Evolutionary conservation across 1,284 basidiomycete genomes (phyloP).

Genomic region (Melampsora americana): DNA sequence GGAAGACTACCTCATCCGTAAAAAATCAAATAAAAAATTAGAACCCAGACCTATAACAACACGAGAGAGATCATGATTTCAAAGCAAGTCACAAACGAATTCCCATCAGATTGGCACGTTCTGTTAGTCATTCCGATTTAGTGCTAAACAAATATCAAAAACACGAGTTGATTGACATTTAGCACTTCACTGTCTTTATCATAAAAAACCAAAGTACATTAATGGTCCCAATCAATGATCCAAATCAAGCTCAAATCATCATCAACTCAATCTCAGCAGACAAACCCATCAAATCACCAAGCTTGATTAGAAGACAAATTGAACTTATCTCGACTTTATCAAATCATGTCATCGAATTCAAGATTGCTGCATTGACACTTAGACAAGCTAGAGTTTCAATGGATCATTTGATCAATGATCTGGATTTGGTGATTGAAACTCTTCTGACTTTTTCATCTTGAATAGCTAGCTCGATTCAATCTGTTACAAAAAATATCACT

Average conservation of each 20-base stretch:
- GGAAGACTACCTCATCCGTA: too few relatives aligned
- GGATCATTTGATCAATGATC: slow-evolving; percentile 62
- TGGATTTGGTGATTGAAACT: slow-evolving; percentile 58
- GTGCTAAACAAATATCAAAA: neutral
- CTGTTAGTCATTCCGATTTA: slow-evolving; percentile 4
- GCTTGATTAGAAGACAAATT: slow-evolving; percentile 5
- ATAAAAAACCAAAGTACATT: slow-evolving; percentile 4
- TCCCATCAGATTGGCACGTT: slow-evolving; percentile 24
- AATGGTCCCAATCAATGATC: slow-evolving; percentile 1
- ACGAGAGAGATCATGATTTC: too few relatives aligned
- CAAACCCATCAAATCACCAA: slow-evolving; percentile 33
- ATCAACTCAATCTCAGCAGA: slow-evolving; percentile 22
- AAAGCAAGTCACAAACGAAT: too few relatives aligned
- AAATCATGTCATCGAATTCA: neutral
- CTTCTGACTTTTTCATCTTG: slow-evolving; percentile 20
- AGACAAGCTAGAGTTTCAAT: slow-evolving; percentile 51
- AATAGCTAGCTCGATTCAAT: neutral
- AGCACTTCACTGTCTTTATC: neutral
- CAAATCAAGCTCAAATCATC: slow-evolving; percentile 11
- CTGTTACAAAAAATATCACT: neutral
- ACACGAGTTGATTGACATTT: neutral
- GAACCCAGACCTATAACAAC: too few relatives aligned
- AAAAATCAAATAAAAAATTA: too few relatives aligned
- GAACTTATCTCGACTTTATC: neutral
- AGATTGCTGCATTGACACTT: slow-evolving; percentile 46